Conservation (phyloP, 352 stramenopile species). For the Phytophthora sansomeana region DNA sequence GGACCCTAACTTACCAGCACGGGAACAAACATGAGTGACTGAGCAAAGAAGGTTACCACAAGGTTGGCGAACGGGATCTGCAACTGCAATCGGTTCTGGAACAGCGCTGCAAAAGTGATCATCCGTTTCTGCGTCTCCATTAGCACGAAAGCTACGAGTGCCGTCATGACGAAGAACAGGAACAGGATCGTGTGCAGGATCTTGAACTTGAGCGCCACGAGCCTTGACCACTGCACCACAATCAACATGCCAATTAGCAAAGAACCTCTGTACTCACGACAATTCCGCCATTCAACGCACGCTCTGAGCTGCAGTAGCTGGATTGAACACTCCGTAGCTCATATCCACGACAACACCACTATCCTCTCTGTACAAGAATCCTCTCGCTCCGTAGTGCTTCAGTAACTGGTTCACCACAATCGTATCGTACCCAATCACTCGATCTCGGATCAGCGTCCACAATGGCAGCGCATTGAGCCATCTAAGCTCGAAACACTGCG, state of each 20-base stretch:
- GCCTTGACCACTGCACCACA: conserved; percentile 37
- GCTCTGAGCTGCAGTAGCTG: conserved; percentile 29
- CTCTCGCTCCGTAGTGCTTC: conserved; percentile 55
- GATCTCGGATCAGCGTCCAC: conserved; percentile 56
- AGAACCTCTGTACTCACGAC: background rate
- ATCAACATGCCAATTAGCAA: conserved; percentile 13
- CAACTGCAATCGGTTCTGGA: conserved; percentile 84
- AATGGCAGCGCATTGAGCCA: conserved; percentile 47
- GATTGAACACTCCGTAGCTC: conserved; percentile 70
- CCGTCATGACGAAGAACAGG: conserved; percentile 95
- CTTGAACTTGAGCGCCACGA: conserved; percentile 85
- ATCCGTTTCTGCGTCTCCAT: conserved; percentile 94
- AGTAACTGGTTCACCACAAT: conserved; percentile 94
- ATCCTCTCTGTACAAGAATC: conserved; percentile 76
- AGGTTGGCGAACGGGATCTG: conserved; percentile 79
- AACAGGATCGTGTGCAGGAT: conserved; percentile 93
- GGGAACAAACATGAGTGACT: conserved; percentile 94
- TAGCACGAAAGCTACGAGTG: conserved; percentile 94
- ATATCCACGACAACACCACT: conserved; percentile 73
- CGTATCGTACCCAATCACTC: conserved; percentile 88
- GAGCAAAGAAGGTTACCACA: conserved; percentile 89
- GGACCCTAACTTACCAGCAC: conserved; percentile 74
- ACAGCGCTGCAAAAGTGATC: conserved; percentile 92
- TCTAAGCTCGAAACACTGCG: conserved; percentile 59
- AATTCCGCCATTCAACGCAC: conserved; percentile 30